Percentiles rank a stretch among this genome's conserved stretches.
Conservation (phyloP, 305 asterid genomes). For the Fraxinus greggii region DNA sequence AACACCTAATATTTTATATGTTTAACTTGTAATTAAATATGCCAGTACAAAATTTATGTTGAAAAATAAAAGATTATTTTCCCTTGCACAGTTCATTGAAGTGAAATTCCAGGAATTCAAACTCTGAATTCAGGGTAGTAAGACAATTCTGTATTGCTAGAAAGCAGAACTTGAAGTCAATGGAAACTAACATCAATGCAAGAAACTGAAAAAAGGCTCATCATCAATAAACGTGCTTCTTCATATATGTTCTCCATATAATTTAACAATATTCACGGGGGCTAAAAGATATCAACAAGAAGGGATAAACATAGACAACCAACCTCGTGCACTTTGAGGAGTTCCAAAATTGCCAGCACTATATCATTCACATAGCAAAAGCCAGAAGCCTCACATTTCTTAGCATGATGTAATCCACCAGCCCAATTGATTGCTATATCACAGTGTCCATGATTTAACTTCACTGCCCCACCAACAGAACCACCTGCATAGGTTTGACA, state of each 20-base stretch:
- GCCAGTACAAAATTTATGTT: not conserved
- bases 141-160: not conserved
- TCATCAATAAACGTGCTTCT: not conserved
- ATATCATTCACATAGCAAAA: constrained; percentile 62
- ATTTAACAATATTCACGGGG: not conserved
- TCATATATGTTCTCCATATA: not conserved
- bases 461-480: constrained; percentile 62
- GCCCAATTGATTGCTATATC: constrained; percentile 64
- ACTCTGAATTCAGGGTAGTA: not conserved
- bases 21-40: too few relatives aligned
- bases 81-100: not conserved
- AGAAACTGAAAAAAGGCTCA: constrained; percentile 7
- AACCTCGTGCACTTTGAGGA: constrained; percentile 56
- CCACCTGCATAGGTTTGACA: constrained; percentile 69
- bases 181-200: constrained; percentile 6
- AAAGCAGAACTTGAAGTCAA: not conserved
- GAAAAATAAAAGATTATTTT: not conserved
- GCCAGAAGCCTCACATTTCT: constrained; percentile 63
- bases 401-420: constrained; percentile 63
- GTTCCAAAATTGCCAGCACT: constrained; percentile 60
- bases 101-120: not conserved
- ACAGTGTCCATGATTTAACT: constrained; percentile 55
- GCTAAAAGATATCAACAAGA: not conserved
- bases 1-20: too few relatives aligned
- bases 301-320: not conserved